These are phyloP conservation scores for Podospora anserina DNA, from an alignment of 495 filamentous ascomycete species.

Conservation along the genomic window DNA sequence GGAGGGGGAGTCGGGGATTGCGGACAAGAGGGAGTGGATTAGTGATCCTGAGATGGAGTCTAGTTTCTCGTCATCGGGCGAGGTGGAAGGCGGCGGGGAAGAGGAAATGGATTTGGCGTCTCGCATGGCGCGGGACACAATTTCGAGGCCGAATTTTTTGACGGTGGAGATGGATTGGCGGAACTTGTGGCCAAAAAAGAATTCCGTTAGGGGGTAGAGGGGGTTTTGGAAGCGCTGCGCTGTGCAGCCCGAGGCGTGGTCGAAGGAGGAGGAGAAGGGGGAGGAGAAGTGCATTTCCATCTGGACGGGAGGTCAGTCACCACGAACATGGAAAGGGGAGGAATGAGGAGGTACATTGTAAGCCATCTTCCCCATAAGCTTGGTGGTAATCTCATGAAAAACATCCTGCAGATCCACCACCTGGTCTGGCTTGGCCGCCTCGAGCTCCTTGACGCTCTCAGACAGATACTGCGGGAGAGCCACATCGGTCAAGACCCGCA, in stretches of 20 bases:
- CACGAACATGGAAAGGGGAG: background rate
- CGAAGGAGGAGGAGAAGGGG: conserved; percentile 55
- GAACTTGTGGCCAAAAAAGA: conserved; percentile 46
- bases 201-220: conserved; percentile 54
- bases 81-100: background rate
- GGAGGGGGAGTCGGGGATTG: conserved; percentile 43
- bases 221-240: conserved; percentile 62
- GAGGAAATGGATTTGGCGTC: background rate
- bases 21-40: conserved; percentile 55
- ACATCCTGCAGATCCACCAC: conserved; percentile 52
- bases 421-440: conserved; percentile 17
- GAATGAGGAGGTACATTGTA: conserved; percentile 46
- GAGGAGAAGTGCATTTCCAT: conserved; percentile 59
- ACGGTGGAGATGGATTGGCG: conserved; percentile 45
- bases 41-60: conserved; percentile 51
- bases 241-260: conserved; percentile 56
- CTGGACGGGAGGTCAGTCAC: conserved; percentile 25
- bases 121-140: conserved; percentile 49
- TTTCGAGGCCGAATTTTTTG: conserved; percentile 47
- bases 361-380: conserved; percentile 59
- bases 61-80: conserved; percentile 20
- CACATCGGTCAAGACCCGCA: conserved; percentile 54
- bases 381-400: conserved; percentile 58
- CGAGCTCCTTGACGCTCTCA: conserved; percentile 39
- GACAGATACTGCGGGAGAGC: conserved; percentile 51